Evolutionary conservation across 108 stramenopile genomes (phyloP).

Genomic region (Conticribra guillardii): DNA sequence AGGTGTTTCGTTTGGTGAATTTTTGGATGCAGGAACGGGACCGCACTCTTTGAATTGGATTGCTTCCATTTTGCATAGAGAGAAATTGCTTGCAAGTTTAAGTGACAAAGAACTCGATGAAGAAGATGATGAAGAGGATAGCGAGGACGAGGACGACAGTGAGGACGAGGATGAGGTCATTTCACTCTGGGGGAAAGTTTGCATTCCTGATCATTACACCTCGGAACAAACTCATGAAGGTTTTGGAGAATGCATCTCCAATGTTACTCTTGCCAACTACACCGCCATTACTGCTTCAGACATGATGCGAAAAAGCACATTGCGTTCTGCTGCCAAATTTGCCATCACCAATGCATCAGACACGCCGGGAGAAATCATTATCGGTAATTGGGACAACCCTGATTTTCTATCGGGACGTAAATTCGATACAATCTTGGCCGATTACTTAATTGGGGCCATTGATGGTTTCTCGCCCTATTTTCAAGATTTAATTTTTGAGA

Average conservation of each 20-base stretch:
- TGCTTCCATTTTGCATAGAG: slow-evolving; percentile 64
- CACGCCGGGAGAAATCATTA: neutral
- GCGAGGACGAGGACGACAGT: no score
- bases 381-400: neutral
- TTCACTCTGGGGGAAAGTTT: neutral
- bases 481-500: slow-evolving; percentile 89
- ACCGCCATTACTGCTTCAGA: neutral
- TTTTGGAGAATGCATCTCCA: neutral
- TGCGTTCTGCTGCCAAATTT: neutral
- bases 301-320: neutral
- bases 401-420: slow-evolving; percentile 23
- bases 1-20: slow-evolving; percentile 5
- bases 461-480: slow-evolving; percentile 95
- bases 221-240: neutral
- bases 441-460: slow-evolving; percentile 96
- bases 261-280: neutral
- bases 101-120: slow-evolving; percentile 3
- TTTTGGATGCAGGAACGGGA: slow-evolving; percentile 95
- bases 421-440: slow-evolving; percentile 90
- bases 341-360: neutral
- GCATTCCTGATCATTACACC: neutral
- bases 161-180: neutral
- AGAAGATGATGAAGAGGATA: no score
- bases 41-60: slow-evolving; percentile 93
- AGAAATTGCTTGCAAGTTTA: slow-evolving; percentile 35